phyloP scores from a whole-genome alignment of 176 grass and related monocot genomes.

The Raddia distichophylla region DNA sequence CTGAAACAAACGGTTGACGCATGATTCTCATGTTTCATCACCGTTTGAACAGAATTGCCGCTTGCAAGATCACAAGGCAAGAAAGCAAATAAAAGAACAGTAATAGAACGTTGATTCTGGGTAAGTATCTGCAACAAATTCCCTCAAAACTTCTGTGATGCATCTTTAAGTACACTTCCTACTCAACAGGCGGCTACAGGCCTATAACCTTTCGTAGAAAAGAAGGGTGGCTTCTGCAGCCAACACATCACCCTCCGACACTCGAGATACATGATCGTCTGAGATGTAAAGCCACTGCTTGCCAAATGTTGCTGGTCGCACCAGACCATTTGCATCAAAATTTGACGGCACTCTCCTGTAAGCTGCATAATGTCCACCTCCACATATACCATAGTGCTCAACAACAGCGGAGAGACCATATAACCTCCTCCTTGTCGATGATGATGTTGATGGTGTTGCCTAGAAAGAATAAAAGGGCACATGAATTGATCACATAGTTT shows the following conservation, averaged over 20 bases:
- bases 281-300: constrained; percentile 81
- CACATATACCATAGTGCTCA: constrained; percentile 78
- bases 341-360: constrained; percentile 60
- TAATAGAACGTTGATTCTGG: neutral
- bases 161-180: neutral
- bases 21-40: neutral
- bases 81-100: neutral
- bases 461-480: neutral
- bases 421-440: constrained; percentile 33
- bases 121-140: neutral
- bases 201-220: constrained; percentile 83
- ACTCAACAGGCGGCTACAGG: constrained; percentile 45
- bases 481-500: constrained; percentile 2
- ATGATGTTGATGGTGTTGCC: neutral
- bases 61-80: neutral
- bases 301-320: constrained; percentile 21
- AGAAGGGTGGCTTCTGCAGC: constrained; percentile 74
- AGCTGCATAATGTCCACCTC: constrained; percentile 85
- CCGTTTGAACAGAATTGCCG: neutral
- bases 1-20: neutral
- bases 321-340: constrained; percentile 36
- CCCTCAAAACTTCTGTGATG: neutral
- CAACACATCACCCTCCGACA: constrained; percentile 68
- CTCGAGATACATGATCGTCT: constrained; percentile 61
- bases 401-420: constrained; percentile 76